These are phyloP conservation scores for Colletotrichum endophyticum DNA, from an alignment of 2,329 filamentous ascomycete genomes.

Conservation along the genomic window DNA sequence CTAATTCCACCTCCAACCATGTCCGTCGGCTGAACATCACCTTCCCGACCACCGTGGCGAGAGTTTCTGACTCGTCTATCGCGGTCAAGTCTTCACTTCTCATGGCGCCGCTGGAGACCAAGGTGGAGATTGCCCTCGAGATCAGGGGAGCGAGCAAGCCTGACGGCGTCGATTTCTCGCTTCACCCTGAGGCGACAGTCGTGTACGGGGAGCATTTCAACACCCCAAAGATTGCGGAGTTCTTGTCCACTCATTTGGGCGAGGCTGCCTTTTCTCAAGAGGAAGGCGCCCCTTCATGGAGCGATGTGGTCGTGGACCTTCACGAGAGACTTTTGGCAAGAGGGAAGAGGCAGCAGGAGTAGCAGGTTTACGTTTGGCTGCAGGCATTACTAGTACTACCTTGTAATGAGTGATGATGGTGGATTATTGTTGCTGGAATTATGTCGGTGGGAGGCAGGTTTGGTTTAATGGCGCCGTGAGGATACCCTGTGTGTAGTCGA, in stretches of 20 bases:
- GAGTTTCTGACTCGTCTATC: constrained; percentile 69
- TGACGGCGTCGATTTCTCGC: constrained; percentile 58
- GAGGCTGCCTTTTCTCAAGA: constrained; percentile 30
- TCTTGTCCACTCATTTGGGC: constrained; percentile 62
- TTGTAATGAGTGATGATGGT: constrained; percentile 32
- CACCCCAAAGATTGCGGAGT: constrained; percentile 76
- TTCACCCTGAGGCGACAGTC: constrained; percentile 63
- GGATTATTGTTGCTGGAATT: constrained; percentile 1
- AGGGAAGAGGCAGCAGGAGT: constrained; percentile 50
- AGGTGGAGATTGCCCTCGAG: constrained; percentile 67
- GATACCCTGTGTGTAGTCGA: constrained; percentile 15
- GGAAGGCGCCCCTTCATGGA: constrained; percentile 50
- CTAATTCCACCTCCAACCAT: constrained; percentile 62
- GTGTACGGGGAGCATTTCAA: constrained; percentile 83
- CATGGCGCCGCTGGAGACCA: constrained; percentile 68
- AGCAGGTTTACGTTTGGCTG: not conserved
- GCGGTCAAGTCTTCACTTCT: constrained; percentile 67
- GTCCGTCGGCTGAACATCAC: constrained; percentile 66
- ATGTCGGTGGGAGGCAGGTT: constrained; percentile 15
- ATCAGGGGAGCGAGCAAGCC: constrained; percentile 52
- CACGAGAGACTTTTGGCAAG: constrained; percentile 59
- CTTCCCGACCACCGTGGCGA: constrained; percentile 68
- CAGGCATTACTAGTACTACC: not conserved
- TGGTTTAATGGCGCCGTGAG: constrained; percentile 8
- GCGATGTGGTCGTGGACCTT: constrained; percentile 59